Conservation (phyloP, 129 eudicot species). For the Pseudognaphalium luteoalbum region DNA sequence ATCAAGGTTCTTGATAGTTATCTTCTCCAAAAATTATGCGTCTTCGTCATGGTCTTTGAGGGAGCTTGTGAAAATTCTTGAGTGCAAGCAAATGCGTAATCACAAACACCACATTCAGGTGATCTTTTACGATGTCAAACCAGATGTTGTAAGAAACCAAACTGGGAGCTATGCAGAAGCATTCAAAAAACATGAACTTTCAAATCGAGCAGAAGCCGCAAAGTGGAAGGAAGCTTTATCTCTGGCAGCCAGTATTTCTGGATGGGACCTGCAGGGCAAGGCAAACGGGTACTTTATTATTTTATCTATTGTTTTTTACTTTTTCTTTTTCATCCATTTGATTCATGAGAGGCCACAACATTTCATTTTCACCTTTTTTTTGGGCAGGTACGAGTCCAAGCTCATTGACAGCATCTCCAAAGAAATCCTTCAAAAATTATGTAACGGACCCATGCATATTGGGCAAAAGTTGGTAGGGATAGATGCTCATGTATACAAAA, state of each 20-base stretch:
- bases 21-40: conserved; percentile 10
- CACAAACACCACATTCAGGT: background rate
- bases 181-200: background rate
- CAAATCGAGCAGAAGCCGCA: background rate
- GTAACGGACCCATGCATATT: conserved; percentile 16
- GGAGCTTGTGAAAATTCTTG: conserved; percentile 1
- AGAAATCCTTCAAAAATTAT: conserved; percentile 9
- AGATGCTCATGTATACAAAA: background rate
- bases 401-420: conserved; percentile 24
- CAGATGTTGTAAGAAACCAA: conserved; percentile 3
- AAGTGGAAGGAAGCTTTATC: conserved; percentile 5
- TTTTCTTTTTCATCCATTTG: background rate
- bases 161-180: conserved; percentile 13
- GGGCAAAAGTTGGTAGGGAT: conserved; percentile 23
- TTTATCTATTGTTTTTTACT: background rate
- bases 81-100: background rate
- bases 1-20: conserved; percentile 3
- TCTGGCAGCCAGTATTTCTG: background rate
- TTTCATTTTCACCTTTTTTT: too few relatives aligned
- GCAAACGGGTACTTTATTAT: background rate
- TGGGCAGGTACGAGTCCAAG: conserved; percentile 21
- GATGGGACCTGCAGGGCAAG: conserved; percentile 10
- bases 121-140: background rate
- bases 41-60: conserved; percentile 8
- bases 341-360: background rate